phyloP scores from a whole-genome alignment of 768 basidiomycete genomes.

The Suillus tomentosus region DNA sequence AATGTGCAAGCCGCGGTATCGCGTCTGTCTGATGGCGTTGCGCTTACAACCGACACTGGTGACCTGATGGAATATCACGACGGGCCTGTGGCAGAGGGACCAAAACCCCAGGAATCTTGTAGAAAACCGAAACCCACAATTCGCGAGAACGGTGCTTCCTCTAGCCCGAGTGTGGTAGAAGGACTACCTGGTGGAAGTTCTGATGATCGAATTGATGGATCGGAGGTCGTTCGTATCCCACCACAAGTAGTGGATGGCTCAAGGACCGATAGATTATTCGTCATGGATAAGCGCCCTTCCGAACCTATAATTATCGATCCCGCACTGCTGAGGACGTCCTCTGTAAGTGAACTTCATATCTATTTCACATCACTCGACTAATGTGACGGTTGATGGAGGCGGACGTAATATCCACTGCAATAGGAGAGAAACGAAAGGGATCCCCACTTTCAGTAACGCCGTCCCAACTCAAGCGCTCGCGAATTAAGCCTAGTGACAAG shows the following conservation, averaged over 20 bases:
- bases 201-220: not conserved
- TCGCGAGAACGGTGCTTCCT: slow-evolving; percentile 1
- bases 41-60: not conserved
- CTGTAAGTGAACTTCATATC: not conserved
- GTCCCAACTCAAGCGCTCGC: slow-evolving; percentile 26
- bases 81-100: slow-evolving; percentile 3
- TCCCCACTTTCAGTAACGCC: slow-evolving; percentile 9
- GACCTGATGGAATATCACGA: not conserved
- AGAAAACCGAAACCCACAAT: slow-evolving; percentile 8
- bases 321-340: not conserved
- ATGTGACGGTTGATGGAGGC: not conserved
- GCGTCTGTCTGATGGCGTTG: not conserved
- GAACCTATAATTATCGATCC: not conserved
- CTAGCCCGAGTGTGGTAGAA: not conserved
- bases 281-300: not conserved
- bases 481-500: slow-evolving; percentile 13
- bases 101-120: not conserved
- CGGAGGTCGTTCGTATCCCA: not conserved
- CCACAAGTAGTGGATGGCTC: not conserved
- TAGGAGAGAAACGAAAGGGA: slow-evolving; percentile 21
- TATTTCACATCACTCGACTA: not conserved
- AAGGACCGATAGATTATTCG: not conserved
- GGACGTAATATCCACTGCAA: not conserved
- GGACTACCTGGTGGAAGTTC: not conserved
- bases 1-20: not conserved